Evolutionary conservation across 2,329 filamentous ascomycete species (phyloP), one percentile per base, ranked within the genome.

Genomic region (Aspergillus sp.): DNA sequence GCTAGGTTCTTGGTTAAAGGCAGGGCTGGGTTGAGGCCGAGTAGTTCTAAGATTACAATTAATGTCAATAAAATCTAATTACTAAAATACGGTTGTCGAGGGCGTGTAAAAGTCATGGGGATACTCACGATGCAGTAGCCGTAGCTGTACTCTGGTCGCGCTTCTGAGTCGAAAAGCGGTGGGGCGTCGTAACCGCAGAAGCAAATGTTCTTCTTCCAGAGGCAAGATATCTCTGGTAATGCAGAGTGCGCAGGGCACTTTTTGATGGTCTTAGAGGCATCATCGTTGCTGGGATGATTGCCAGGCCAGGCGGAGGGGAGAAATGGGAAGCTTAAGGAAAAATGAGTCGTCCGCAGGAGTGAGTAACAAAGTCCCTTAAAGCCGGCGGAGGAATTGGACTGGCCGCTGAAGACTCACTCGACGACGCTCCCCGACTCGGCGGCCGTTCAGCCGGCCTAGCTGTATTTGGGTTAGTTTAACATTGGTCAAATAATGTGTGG

Each of bases 11-110:
- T 80, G 78, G 66, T 82, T 81, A 71, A 83, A 82, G 13, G 84
- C 81, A 53, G 88, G 83, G 68, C 85, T 86, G 7, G 89, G 88
- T 34, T 78, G 77, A 59, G 84, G 80, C 74, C 88, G 82, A 41
- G 78, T 71, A 66, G 83, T 78, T 63, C 84, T 87, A 41, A 58
- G 26, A 32, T 54, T 38, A 52, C 57, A 58, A 58, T 17, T 5
- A 20, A 39, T 50, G 60, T 67, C 63, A 59, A 64, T 49, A 61
- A 44, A n/a, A 5, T 3, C 32, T 9, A 22, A 53, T 48, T 30
- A 12, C 36, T 24, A 18, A 4, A n/a, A 15, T 17, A n/a, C 48
- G 32, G 42, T 42, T 48, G 11, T 30, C 7, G 47, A 12, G 30
- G 26, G 51, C 47, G 34, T 20, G 17, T 24, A 20, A 42, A 15